Percentiles rank a stretch among this genome's conserved stretches.
Evolutionary conservation across 371 early-diverging fungal species (phyloP).

Genomic region (Mucor lusitanicus): DNA sequence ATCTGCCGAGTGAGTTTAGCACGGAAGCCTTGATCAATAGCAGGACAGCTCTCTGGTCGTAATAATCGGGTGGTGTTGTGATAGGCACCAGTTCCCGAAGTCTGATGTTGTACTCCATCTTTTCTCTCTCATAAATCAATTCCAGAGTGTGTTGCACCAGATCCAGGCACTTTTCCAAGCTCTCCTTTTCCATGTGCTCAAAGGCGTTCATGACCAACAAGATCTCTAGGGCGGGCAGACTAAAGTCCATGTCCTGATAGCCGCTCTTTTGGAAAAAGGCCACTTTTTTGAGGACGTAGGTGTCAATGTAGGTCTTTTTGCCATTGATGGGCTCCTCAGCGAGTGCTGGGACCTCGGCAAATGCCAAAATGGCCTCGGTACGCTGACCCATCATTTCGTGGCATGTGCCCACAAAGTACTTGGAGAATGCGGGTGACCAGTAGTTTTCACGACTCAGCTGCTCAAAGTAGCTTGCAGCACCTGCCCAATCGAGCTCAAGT

Average conservation of each 20-base stretch:
- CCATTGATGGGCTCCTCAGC: slow-evolving; percentile 41
- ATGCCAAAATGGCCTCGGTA: slow-evolving; percentile 51
- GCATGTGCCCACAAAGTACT: slow-evolving; percentile 63
- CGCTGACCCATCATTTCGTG: slow-evolving; percentile 53
- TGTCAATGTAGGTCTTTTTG: slow-evolving; percentile 58
- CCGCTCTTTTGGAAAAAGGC: slow-evolving; percentile 55
- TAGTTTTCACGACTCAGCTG: slow-evolving; percentile 54
- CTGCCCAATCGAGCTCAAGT: slow-evolving; percentile 56
- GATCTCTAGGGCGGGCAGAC: slow-evolving; percentile 59
- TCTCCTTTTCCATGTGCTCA: slow-evolving; percentile 52
- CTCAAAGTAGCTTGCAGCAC: slow-evolving; percentile 49
- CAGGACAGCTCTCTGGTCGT: slow-evolving; percentile 45
- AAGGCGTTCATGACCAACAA: slow-evolving; percentile 63
- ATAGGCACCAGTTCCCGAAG: slow-evolving; percentile 44
- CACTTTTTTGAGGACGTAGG: slow-evolving; percentile 55
- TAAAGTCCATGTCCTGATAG: slow-evolving; percentile 60
- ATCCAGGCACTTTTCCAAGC: slow-evolving; percentile 39
- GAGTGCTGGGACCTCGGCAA: slow-evolving; percentile 46
- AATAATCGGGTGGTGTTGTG: slow-evolving; percentile 48
- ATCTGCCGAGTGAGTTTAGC: slow-evolving; percentile 41
- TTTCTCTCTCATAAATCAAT: slow-evolving; percentile 49
- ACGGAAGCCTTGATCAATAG: slow-evolving; percentile 46
- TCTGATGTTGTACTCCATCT: slow-evolving; percentile 47
- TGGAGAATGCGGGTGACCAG: slow-evolving; percentile 63
- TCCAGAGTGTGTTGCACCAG: slow-evolving; percentile 48